Base-by-base conservation (phyloP, 331 rosid genomes). In the Pyracantha coccinea region DNA sequence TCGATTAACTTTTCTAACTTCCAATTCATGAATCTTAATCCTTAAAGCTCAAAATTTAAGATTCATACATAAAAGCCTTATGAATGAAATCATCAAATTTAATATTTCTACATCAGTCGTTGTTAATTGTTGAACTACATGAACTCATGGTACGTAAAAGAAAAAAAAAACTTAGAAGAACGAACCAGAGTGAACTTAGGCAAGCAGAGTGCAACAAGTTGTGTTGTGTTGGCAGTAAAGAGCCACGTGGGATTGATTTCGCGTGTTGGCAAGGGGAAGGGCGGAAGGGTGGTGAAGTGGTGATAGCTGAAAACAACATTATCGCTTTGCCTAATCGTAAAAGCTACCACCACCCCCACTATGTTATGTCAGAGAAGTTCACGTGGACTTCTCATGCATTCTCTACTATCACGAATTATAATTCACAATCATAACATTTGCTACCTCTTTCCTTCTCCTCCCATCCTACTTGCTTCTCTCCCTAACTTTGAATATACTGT, bases 321-420 rank as follows among this genome's bases (percentile, higher is more conserved):
- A 80, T 87, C 69, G 65, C 79, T 74, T 74, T 79, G 71, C 83
- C 23, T 4, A 75, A 76, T 81, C 67, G 77, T 62, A 77, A 82
- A 84, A 74, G 80, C 82, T 79, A 73, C 65, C 74, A 75, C 88
- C 77, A 74, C 68, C 74, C 4, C 45, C 45, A n/a, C 10, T 38
- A 38, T 38, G 72, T 61, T 74, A 71, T 38, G 1, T 87, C 93
- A 88, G 93, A 90, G 85, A 75, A 14, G 7, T 82, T 87, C 92
- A 88, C 92, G 85, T 88, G 96, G 80, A 83, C 77, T 65, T 82
- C 85, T 83, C 92, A 54, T 81, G 89, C 83, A 75, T 59, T 17
- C 78, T 47, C 21, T 38, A 38, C 14, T 0, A 10, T 38, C 4
- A 38, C 45, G 45, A 38, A 38, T 38, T 38, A 52, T 52, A 52